Evolutionary conservation across 2,329 filamentous ascomycete genomes (phyloP), one percentile per base, ranked within the genome.

Genomic region (Hypoxylon sp.): DNA sequence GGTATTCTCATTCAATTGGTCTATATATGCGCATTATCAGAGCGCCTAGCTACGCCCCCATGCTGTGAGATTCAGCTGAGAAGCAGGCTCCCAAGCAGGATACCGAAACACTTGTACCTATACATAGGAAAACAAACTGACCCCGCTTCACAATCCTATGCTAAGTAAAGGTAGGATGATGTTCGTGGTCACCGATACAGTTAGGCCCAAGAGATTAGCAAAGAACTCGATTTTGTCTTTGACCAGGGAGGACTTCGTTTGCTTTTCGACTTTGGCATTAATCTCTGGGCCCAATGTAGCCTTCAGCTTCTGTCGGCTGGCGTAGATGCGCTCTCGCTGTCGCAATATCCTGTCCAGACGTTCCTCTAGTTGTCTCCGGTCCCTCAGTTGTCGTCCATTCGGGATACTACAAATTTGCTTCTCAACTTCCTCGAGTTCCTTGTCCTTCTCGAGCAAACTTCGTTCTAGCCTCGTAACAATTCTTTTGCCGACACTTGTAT

Each of bases 221-320:
- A 50, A 50, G 25, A 50, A n/a, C 9, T 32, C 21, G 25, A 50
- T 32, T 17, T 34, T 50, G n/a, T 50, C 48, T 14, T 17, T 50
- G 28, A 50, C n/a, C 25, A 17, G 2, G 7, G 25, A 50, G 13
- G 23, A 30, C 28, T 7, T 34, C 28, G 17, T 17, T 32, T 30
- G 48, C 28, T 17, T 50, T 14, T 50, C 25, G 13, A 50, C 25
- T 10, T 50, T 50, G 10, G 23, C 25, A 17, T 17, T 30, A 5
- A 50, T 50, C 10, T 50, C 48, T 30, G 23, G 48, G 4, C 48
- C 28, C 14, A 50, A 30, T 17, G 14, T 30, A 17, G 25, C 48
- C 14, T 10, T 30, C 48, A 50, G 19, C 5, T 30, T 50, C 11
- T 30, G 48, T 50, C 48, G 48, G 25, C 23, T 30, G 5, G 48